phyloP scores from a whole-genome alignment of 2,329 filamentous ascomycete genomes.

The Escovopsis weberi region DNA sequence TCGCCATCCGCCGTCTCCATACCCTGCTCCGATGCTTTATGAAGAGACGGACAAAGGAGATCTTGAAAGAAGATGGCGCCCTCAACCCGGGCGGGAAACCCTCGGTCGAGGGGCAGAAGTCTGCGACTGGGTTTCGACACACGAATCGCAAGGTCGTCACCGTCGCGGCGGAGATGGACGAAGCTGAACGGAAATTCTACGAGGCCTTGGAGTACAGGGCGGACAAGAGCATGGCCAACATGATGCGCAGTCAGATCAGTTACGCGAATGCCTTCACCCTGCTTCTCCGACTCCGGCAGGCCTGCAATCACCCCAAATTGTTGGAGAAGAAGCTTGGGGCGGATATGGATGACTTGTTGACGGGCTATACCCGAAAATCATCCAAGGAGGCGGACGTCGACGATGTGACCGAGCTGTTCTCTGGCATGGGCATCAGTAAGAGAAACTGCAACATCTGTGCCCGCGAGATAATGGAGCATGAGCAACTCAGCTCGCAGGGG shows the following conservation, averaged over 20 bases:
- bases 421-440: slow-evolving; percentile 61
- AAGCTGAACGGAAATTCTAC: slow-evolving; percentile 75
- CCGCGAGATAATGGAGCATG: slow-evolving; percentile 42
- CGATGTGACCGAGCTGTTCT: slow-evolving; percentile 72
- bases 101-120: slow-evolving; percentile 31
- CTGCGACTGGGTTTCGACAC: slow-evolving; percentile 66
- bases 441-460: slow-evolving; percentile 80
- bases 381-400: slow-evolving; percentile 51
- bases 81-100: slow-evolving; percentile 61
- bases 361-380: slow-evolving; percentile 39
- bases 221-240: slow-evolving; percentile 71
- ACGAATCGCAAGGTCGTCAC: slow-evolving; percentile 81
- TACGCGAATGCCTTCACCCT: slow-evolving; percentile 91
- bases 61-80: slow-evolving; percentile 78
- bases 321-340: slow-evolving; percentile 74
- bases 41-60: slow-evolving; percentile 96
- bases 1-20: slow-evolving; percentile 78
- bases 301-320: slow-evolving; percentile 86
- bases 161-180: slow-evolving; percentile 62
- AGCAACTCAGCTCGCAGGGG: slow-evolving; percentile 24
- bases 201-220: slow-evolving; percentile 69
- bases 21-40: slow-evolving; percentile 84
- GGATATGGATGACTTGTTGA: slow-evolving; percentile 72
- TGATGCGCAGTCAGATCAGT: slow-evolving; percentile 74
- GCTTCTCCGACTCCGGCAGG: slow-evolving; percentile 78